Percentiles rank a stretch among this genome's conserved stretches.
Conservation (phyloP, 2,329 filamentous ascomycete genomes). For the Fusarium napiforme region DNA sequence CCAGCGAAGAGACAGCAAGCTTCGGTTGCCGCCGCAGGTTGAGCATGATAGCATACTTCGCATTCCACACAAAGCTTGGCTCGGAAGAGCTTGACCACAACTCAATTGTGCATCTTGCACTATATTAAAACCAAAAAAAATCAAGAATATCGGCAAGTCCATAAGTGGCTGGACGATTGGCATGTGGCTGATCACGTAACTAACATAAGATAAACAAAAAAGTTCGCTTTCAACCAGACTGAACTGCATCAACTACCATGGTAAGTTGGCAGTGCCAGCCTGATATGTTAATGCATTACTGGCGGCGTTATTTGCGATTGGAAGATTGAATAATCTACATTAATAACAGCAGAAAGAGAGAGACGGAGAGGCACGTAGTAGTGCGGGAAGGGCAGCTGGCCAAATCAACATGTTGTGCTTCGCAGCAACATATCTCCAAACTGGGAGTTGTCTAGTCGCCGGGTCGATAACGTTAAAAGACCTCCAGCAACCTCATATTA, state of each 20-base stretch:
- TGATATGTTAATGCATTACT: constrained; percentile 18
- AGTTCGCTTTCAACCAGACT: constrained; percentile 12
- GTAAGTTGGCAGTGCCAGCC: constrained; percentile 28
- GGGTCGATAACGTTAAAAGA: constrained; percentile 2
- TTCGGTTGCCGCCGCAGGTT: constrained; percentile 55
- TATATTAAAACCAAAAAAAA: not conserved
- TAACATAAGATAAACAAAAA: constrained; percentile 34
- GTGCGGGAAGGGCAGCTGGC: constrained; percentile 9
- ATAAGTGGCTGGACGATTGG: constrained; percentile 21
- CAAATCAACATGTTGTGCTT: not conserved
- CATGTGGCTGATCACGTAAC: constrained; percentile 24
- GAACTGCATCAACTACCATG: constrained; percentile 26
- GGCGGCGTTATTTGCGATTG: constrained; percentile 26
- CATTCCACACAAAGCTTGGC: constrained; percentile 17
- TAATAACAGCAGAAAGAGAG: constrained; percentile 27
- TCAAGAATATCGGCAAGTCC: constrained; percentile 28
- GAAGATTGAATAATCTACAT: constrained; percentile 39
- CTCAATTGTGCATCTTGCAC: constrained; percentile 15
- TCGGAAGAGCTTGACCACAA: constrained; percentile 12
- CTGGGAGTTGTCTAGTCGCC: not conserved
- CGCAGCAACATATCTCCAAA: constrained; percentile 1
- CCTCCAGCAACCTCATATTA: constrained; percentile 25
- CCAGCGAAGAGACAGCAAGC: constrained; percentile 57
- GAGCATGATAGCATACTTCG: constrained; percentile 29
- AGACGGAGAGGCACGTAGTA: constrained; percentile 7